These are phyloP conservation scores for Serendipita sp. DNA, from an alignment of 768 basidiomycete genomes.

Conservation along the genomic window DNA sequence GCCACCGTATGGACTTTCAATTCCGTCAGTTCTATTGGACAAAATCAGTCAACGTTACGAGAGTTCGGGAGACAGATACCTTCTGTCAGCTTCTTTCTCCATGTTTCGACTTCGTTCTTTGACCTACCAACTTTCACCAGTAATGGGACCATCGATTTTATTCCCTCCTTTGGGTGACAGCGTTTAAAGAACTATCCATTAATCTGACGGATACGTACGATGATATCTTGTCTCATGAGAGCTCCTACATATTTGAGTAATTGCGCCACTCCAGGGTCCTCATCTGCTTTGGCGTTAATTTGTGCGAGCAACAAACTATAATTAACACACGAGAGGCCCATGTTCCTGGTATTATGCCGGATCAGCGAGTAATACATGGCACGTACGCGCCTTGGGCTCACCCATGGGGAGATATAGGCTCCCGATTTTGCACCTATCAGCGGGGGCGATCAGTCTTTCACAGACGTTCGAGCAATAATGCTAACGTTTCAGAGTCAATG, in stretches of 20 bases:
- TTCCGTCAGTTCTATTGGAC: neutral
- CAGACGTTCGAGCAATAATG: neutral
- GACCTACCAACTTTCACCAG: neutral
- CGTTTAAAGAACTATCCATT: neutral
- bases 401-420: neutral
- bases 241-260: neutral
- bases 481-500: neutral
- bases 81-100: neutral
- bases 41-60: neutral
- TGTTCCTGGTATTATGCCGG: neutral
- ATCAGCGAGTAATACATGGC: neutral
- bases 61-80: neutral
- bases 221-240: neutral
- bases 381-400: neutral
- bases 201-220: neutral
- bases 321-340: neutral
- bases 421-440: neutral
- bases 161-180: neutral
- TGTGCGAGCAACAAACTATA: neutral
- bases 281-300: neutral
- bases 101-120: neutral
- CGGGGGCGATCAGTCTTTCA: neutral
- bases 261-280: neutral
- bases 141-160: neutral
- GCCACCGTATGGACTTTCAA: neutral